Evolutionary conservation across 2,329 filamentous ascomycete genomes (phyloP).

Genomic region (Colletotrichum nymphaeae): DNA sequence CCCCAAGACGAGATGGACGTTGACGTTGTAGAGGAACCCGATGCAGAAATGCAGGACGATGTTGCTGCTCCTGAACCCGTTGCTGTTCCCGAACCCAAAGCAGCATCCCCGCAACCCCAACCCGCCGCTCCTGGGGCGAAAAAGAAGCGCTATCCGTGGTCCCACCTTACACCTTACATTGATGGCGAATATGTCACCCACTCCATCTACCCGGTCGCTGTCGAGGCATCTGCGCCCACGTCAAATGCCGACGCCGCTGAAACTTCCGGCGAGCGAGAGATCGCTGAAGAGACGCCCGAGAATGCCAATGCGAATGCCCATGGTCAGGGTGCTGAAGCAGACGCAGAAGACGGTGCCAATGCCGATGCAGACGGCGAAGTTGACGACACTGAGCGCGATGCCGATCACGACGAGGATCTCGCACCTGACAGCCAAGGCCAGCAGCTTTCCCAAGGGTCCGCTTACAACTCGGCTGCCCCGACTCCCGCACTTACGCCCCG

Average conservation of each 20-base stretch:
- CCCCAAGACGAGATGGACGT: conserved; percentile 21
- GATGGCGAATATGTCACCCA: conserved; percentile 52
- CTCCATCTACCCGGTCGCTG: conserved; percentile 40
- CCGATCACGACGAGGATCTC: conserved; percentile 36
- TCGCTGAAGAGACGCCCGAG: conserved; percentile 25
- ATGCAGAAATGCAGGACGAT: neutral
- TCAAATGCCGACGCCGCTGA: conserved; percentile 19
- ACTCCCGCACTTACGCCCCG: conserved; percentile 52
- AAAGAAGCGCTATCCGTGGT: conserved; percentile 45
- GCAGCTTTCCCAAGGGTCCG: conserved; percentile 22
- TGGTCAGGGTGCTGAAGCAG: conserved; percentile 39
- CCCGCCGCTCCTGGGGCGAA: neutral
- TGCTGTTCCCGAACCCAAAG: conserved; percentile 20
- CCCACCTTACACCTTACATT: conserved; percentile 54
- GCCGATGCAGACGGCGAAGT: conserved; percentile 41
- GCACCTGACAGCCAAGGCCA: conserved; percentile 21
- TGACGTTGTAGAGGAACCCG: conserved; percentile 10
- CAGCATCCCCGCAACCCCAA: conserved; percentile 28
- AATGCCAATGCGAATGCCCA: conserved; percentile 2
- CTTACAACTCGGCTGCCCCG: conserved; percentile 45
- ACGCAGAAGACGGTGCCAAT: conserved; percentile 39
- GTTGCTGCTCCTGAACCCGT: conserved; percentile 2
- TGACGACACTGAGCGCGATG: conserved; percentile 40
- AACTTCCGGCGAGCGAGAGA: conserved; percentile 25
- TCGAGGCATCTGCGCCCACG: conserved; percentile 39